phyloP scores from a whole-genome alignment of 1,284 basidiomycete genomes.

The Boletus sp. region DNA sequence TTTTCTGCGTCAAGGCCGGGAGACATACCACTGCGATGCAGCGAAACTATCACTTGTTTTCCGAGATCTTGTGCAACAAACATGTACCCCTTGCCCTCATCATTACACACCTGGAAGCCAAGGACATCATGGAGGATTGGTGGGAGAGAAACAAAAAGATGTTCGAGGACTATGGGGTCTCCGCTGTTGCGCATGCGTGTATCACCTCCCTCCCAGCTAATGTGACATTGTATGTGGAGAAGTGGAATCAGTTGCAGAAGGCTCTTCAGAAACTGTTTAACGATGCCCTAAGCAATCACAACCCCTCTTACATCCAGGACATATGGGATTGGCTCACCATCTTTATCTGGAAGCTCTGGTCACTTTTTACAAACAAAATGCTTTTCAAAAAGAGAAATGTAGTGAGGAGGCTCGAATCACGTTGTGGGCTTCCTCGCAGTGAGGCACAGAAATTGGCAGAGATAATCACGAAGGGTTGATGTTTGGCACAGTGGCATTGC shows the following conservation, averaged over 20 bases:
- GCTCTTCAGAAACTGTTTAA: background rate
- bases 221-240: background rate
- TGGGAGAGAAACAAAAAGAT: background rate
- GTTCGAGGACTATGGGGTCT: background rate
- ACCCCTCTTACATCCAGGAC: background rate
- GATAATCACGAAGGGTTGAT: background rate
- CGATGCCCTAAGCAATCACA: background rate
- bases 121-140: background rate
- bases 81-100: background rate
- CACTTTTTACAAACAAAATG: background rate
- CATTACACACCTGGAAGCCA: background rate
- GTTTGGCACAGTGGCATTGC: background rate
- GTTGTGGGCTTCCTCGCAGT: background rate
- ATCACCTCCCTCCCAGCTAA: background rate
- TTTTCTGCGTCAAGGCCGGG: background rate
- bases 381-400: background rate
- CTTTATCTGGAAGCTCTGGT: background rate
- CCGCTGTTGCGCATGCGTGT: background rate
- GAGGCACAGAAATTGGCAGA: background rate
- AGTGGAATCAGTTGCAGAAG: background rate
- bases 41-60: background rate
- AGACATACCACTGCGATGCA: background rate
- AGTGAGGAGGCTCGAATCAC: background rate
- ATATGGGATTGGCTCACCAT: background rate
- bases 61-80: background rate